Conservation (phyloP, 176 grass and related monocot species). For the Eragrostis curvula region DNA sequence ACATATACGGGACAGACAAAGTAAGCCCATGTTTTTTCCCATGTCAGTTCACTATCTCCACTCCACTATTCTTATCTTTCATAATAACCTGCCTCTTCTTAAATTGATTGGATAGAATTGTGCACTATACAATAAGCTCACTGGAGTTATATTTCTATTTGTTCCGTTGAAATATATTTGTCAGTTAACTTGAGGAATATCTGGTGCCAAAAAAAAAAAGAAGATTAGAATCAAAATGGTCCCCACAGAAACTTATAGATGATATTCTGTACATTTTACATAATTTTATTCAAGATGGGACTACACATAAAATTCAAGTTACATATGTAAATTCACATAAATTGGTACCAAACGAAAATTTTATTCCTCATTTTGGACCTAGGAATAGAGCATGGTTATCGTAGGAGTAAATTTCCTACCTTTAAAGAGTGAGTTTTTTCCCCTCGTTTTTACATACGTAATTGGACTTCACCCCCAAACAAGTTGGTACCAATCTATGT, state of each 20-base stretch:
- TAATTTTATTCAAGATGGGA: not conserved
- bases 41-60: not conserved
- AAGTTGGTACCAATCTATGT: not conserved
- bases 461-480: not conserved
- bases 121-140: too few species aligned
- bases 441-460: not conserved
- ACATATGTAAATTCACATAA: not conserved
- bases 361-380: too few species aligned
- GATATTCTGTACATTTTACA: not conserved
- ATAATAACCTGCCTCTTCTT: too few species aligned
- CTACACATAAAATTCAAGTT: not conserved
- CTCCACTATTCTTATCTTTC: too few species aligned
- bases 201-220: not conserved
- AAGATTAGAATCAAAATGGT: not conserved
- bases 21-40: not conserved
- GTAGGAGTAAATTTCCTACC: not conserved
- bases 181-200: not conserved
- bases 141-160: too few species aligned
- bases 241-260: not conserved
- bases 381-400: not conserved
- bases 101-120: too few species aligned
- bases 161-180: not conserved
- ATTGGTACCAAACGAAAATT: too few species aligned
- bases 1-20: constrained; percentile 30
- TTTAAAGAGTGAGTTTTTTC: not conserved